Percentiles rank a stretch among this genome's conserved stretches.
Evolutionary conservation across 1,284 basidiomycete species (phyloP).

Genomic region (Ceratobasidium sp.): DNA sequence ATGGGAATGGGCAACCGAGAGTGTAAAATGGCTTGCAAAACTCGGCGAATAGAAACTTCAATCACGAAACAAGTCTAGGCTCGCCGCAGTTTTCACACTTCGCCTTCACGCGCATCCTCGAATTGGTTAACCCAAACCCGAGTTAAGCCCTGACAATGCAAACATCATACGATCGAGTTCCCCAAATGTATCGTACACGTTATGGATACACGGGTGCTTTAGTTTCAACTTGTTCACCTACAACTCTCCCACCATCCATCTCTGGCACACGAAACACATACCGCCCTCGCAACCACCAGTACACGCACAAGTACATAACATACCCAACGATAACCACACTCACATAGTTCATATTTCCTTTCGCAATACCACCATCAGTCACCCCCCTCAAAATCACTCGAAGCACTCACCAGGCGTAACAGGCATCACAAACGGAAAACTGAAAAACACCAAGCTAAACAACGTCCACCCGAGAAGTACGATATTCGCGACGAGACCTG

Average conservation of each 20-base stretch:
- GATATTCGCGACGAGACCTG: conserved; percentile 33
- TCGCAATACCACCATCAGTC: conserved; percentile 30
- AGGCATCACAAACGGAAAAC: conserved; percentile 41
- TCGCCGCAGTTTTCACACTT: no score
- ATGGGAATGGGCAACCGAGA: conserved; percentile 3
- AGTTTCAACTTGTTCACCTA: background rate
- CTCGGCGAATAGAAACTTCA: background rate
- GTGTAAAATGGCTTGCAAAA: conserved; percentile 16
- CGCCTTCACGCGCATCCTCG: no score
- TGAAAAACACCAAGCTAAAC: conserved; percentile 37
- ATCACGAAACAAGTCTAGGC: no score
- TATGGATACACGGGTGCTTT: background rate
- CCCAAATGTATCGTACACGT: background rate
- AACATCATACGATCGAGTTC: no score
- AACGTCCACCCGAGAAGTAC: conserved; percentile 36
- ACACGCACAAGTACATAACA: conserved; percentile 31
- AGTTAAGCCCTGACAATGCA: no score
- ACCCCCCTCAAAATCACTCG: background rate
- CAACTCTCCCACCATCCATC: background rate
- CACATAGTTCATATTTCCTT: conserved; percentile 45
- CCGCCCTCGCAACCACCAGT: conserved; percentile 33
- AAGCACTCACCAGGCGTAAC: conserved; percentile 27
- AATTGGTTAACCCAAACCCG: no score
- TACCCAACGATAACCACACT: conserved; percentile 37
- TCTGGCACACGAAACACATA: conserved; percentile 37